phyloP scores from a whole-genome alignment of 106 monocot species.

The Dioscorea dumetorum region DNA sequence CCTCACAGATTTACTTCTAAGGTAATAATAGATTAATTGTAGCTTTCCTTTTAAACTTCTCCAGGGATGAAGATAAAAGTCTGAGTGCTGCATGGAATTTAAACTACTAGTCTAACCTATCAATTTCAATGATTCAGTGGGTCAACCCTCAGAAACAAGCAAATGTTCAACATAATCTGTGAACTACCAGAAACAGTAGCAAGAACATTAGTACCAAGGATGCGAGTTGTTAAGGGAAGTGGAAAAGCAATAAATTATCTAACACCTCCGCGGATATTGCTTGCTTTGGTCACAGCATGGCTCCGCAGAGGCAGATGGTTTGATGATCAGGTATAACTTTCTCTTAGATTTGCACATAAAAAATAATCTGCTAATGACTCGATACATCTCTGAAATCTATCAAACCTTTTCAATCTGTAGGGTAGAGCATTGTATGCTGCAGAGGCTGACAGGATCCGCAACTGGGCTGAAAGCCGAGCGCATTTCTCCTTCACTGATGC shows the following conservation, averaged over 20 bases:
- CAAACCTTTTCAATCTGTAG: constrained; percentile 12
- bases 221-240: constrained; percentile 89
- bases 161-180: constrained; percentile 98
- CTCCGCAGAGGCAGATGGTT: constrained; percentile 93
- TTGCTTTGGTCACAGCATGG: constrained; percentile 95
- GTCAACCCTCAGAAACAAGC: constrained; percentile 81
- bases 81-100: too few species aligned
- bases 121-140: constrained; percentile 46
- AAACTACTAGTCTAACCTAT: too few species aligned
- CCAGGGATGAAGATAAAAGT: too few species aligned
- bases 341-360: too few species aligned
- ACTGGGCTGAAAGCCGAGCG: constrained; percentile 89
- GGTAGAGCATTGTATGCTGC: constrained; percentile 90
- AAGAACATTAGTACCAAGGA: constrained; percentile 84
- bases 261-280: constrained; percentile 88
- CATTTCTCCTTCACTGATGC: constrained; percentile 97
- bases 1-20: constrained; percentile 83
- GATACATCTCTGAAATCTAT: too few species aligned
- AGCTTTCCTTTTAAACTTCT: too few species aligned
- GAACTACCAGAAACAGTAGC: constrained; percentile 99
- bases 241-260: constrained; percentile 92
- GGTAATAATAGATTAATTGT: constrained; percentile 26
- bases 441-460: constrained; percentile 93
- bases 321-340: constrained; percentile 72
- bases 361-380: too few species aligned